phyloP scores from a whole-genome alignment of 139 green algal species.

The Coelastrella sp. region DNA sequence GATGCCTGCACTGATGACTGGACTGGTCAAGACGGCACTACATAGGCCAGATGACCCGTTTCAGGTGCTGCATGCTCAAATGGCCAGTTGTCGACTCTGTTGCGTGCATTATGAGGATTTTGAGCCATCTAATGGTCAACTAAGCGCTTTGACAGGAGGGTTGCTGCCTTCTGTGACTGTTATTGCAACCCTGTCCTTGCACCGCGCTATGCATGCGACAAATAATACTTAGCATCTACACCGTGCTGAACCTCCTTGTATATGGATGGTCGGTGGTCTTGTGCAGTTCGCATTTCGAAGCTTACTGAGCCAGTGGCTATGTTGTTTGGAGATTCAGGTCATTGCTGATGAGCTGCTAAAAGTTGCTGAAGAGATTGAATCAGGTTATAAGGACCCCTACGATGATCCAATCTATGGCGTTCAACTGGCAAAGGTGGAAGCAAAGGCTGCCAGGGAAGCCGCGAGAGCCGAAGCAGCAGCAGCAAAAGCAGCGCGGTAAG shows the following conservation, averaged over 20 bases:
- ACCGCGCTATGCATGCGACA: too few relatives aligned
- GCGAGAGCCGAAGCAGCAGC: conserved; percentile 48
- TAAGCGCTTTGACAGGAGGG: too few relatives aligned
- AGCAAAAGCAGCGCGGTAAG: conserved; percentile 49
- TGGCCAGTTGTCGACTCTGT: too few relatives aligned
- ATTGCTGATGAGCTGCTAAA: conserved; percentile 44
- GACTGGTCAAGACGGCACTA: conserved; percentile 44
- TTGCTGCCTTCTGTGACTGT: too few relatives aligned
- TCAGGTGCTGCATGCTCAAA: background rate
- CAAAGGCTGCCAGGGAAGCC: conserved; percentile 51
- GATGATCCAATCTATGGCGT: conserved; percentile 41
- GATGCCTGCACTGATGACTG: conserved; percentile 46
- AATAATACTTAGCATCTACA: too few relatives aligned
- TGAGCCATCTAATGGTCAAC: too few relatives aligned
- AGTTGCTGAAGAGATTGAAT: conserved; percentile 38
- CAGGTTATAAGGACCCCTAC: conserved; percentile 49
- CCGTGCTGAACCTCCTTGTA: too few relatives aligned
- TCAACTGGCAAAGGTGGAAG: conserved; percentile 55
- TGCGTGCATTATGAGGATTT: too few relatives aligned
- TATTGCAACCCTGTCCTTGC: too few relatives aligned
- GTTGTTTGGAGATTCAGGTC: conserved; percentile 3
- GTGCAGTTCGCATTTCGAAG: too few relatives aligned
- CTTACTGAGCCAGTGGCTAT: too few relatives aligned
- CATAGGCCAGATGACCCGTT: conserved; percentile 19
- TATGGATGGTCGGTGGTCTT: too few relatives aligned